These are phyloP conservation scores for Globisporangium canariense DNA, from an alignment of 352 stramenopile genomes.

Conservation along the genomic window DNA sequence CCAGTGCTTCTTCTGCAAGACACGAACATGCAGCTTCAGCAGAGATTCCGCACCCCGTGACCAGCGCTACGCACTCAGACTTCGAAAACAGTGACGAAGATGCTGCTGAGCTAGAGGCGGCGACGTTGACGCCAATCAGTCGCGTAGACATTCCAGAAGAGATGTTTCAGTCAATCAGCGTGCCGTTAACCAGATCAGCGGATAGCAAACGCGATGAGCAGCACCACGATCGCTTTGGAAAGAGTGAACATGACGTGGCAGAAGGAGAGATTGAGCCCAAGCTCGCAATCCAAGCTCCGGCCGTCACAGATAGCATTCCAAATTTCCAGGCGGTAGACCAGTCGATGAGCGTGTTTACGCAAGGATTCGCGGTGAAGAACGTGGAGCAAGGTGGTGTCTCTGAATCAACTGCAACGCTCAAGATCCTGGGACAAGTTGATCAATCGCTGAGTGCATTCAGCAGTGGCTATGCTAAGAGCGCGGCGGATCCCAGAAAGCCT, in stretches of 20 bases:
- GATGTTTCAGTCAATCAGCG: constrained; percentile 47
- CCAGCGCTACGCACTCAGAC: not conserved
- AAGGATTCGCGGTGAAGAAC: constrained; percentile 24
- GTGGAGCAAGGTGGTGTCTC: not conserved
- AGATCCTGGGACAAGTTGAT: constrained; percentile 16
- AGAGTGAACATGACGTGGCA: not conserved
- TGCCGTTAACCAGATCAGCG: constrained; percentile 5
- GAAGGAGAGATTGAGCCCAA: not conserved
- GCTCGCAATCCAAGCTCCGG: constrained; percentile 1
- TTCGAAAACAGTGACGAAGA: not conserved
- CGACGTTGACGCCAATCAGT: not conserved
- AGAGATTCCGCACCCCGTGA: not conserved
- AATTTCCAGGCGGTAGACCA: constrained; percentile 21
- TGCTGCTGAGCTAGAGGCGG: not conserved
- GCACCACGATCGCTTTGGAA: not conserved
- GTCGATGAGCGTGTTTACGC: constrained; percentile 45
- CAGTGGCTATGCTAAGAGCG: constrained; percentile 17
- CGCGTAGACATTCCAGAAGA: constrained; percentile 35
- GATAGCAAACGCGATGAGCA: not conserved
- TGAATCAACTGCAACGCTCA: not conserved
- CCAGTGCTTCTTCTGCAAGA: not conserved
- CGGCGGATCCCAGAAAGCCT: not conserved
- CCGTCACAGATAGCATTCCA: constrained; percentile 1
- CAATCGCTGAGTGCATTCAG: constrained; percentile 42
- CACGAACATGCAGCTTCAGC: not conserved